A percentile compares a stretch with the other conserved stretches of the same genome.
Conservation (phyloP, 805 yeast species). For the Starmerella vitae region DNA sequence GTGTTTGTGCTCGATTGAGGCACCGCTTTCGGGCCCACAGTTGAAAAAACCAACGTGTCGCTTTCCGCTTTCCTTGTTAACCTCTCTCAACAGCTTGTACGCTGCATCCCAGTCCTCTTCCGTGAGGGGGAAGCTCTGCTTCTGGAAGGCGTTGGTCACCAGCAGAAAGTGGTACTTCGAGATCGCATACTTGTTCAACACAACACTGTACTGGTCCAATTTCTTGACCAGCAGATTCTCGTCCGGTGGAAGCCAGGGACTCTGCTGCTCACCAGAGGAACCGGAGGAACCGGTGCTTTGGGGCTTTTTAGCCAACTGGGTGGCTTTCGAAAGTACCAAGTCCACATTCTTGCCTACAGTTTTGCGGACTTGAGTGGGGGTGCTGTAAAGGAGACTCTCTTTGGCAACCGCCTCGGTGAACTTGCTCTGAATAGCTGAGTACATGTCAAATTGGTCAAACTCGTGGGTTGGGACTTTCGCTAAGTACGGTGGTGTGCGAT, state of each 20-base stretch:
- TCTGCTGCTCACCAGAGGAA: slow-evolving; percentile 5
- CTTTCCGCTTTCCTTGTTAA: slow-evolving; percentile 34
- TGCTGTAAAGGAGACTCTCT: slow-evolving; percentile 40
- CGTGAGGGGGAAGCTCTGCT: slow-evolving; percentile 58
- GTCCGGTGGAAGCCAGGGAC: slow-evolving; percentile 76
- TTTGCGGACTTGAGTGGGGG: slow-evolving; percentile 30
- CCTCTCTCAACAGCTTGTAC: slow-evolving; percentile 38
- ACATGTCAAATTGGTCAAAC: too few species aligned
- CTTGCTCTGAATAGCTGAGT: slow-evolving; percentile 14
- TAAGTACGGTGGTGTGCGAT: too few species aligned
- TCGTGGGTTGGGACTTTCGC: too few species aligned
- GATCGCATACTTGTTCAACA: slow-evolving; percentile 80
- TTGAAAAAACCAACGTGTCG: slow-evolving; percentile 76
- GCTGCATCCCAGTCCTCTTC: slow-evolving; percentile 56
- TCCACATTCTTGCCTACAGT: slow-evolving; percentile 27
- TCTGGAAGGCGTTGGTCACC: slow-evolving; percentile 58
- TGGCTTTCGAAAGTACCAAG: slow-evolving; percentile 28
- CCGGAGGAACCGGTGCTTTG: slow-evolving; percentile 4
- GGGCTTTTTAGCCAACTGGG: slow-evolving; percentile 29
- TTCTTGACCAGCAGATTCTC: slow-evolving; percentile 52
- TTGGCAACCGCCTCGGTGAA: slow-evolving; percentile 38
- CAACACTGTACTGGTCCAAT: slow-evolving; percentile 42
- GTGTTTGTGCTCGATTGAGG: slow-evolving; percentile 91
- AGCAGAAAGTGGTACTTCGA: slow-evolving; percentile 64
- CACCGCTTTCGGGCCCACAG: slow-evolving; percentile 79